Base-by-base conservation (phyloP, 2,329 filamentous ascomycete species). In the Pseudocercospora fuligena region DNA sequence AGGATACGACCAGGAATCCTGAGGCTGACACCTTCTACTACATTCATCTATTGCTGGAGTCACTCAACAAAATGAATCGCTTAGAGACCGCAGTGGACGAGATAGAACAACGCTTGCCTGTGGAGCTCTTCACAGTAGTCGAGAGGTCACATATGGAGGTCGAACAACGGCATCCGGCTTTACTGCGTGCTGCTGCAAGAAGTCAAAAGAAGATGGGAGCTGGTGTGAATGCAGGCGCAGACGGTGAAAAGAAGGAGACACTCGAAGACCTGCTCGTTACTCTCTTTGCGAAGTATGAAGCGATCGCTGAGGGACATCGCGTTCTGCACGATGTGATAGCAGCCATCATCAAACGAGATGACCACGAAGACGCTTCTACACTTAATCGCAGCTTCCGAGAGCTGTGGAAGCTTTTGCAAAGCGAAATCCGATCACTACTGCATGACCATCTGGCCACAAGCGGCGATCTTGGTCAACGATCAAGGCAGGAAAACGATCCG, bases 401-500 rank as follows among this genome's bases (percentile, higher is more conserved):
- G 80, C 82, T 99, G 47, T 99, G 96, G 96, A 97, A 97, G 76
- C 83, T 99, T 7, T 94, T 97, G 75, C 95, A 99, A 77, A 98
- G 96, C 79, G 95, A 99, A 84, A 98, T 99, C 71, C 89, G 94
- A 49, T 96, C 94, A 5, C 83, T 99, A 14, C 83, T 99, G 65
- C 95, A 98, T 79, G 97, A 97, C 78, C 98, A 99, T 77, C 88
- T 99, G 60, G 96, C 95, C 0, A 96, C 93, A 1, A 93, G 97
- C 76, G 93, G 92, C 27, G 91, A 96, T 85, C 87, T 83, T 75
- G 85, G 81, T 75, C 88, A 81, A 80, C 88, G 80, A 78, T 85
- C 72, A 78, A 85, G 78, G 70, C 84, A 83, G 46, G 82, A 83
- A 53, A 83, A 84, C 54, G 76, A 81, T 21, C 78, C 82, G 43